These are phyloP conservation scores for Setaria viridis DNA, from an alignment of 202 grass and related monocot species.

Conservation along the genomic window DNA sequence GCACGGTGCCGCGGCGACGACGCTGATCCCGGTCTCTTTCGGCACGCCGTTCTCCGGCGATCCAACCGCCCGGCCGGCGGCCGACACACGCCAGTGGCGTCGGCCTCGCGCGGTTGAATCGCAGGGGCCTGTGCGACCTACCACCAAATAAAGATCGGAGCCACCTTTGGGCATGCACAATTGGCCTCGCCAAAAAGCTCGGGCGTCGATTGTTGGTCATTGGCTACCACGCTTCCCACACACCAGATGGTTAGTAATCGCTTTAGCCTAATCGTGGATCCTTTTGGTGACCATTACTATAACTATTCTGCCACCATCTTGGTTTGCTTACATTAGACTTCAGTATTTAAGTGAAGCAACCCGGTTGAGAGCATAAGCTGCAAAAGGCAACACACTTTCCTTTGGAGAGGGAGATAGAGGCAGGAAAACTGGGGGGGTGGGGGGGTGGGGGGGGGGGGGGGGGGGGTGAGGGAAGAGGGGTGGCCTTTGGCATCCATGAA, in stretches of 20 bases:
- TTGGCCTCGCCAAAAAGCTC: slow-evolving; percentile 32
- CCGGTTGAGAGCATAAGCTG: slow-evolving; percentile 11
- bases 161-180: slow-evolving; percentile 41
- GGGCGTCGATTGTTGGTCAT: background rate
- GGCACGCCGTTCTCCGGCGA: background rate
- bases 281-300: slow-evolving; percentile 34
- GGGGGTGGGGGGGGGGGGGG: too few relatives aligned
- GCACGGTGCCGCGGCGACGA: background rate
- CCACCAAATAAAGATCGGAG: slow-evolving; percentile 28
- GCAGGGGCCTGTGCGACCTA: slow-evolving; percentile 36
- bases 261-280: slow-evolving; percentile 33
- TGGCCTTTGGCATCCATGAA: slow-evolving; percentile 29
- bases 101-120: background rate
- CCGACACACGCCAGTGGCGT: slow-evolving; percentile 33
- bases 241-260: background rate
- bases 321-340: slow-evolving; percentile 4
- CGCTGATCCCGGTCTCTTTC: background rate
- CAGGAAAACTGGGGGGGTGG: background rate
- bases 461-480: background rate
- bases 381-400: slow-evolving; percentile 43
- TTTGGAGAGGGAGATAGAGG: background rate
- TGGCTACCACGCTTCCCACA: slow-evolving; percentile 29
- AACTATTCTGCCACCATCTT: slow-evolving; percentile 16
- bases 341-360: background rate
- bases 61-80: background rate